These are phyloP conservation scores for Trypanosoma melophagium DNA, from an alignment of 208 protist species.

Conservation along the genomic window DNA sequence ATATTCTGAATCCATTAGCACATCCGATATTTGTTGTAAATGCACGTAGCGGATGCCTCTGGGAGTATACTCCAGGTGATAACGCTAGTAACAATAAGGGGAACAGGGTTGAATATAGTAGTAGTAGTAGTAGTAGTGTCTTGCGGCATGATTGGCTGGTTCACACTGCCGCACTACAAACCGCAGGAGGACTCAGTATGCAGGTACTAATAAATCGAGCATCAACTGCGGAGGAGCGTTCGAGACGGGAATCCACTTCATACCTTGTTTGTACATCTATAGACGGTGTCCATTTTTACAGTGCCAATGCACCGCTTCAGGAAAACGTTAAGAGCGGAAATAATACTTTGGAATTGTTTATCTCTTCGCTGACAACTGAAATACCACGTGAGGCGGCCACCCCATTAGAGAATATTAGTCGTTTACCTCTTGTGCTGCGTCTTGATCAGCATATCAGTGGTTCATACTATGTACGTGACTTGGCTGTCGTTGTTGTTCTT, in stretches of 20 bases:
- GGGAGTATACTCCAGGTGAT: conserved; percentile 15
- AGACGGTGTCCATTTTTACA: conserved; percentile 68
- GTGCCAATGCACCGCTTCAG: conserved; percentile 34
- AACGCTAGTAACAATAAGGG: not conserved
- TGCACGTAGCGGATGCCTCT: conserved; percentile 33
- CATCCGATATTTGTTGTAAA: conserved; percentile 57
- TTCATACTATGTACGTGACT: conserved; percentile 24
- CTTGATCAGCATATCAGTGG: conserved; percentile 13
- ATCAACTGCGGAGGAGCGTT: conserved; percentile 16
- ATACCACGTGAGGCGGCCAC: conserved; percentile 5
- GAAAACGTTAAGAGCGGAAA: not conserved
- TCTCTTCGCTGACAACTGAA: conserved; percentile 3
- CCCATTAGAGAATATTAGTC: conserved; percentile 16
- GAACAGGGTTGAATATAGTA: too few relatives aligned
- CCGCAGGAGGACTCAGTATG: conserved; percentile 22
- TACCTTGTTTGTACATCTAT: conserved; percentile 55
- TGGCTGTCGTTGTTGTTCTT: conserved; percentile 14
- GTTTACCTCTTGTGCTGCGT: conserved; percentile 26
- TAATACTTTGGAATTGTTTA: not conserved
- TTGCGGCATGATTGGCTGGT: conserved; percentile 12
- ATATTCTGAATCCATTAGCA: conserved; percentile 24
- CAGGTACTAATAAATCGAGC: conserved; percentile 15
- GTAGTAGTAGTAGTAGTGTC: not conserved
- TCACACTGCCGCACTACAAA: conserved; percentile 33
- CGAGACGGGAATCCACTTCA: conserved; percentile 31